Percentiles rank a stretch among this genome's conserved stretches.
phyloP scores from a whole-genome alignment of 164 flowering plant species.

The Paratinospora sagittata region DNA sequence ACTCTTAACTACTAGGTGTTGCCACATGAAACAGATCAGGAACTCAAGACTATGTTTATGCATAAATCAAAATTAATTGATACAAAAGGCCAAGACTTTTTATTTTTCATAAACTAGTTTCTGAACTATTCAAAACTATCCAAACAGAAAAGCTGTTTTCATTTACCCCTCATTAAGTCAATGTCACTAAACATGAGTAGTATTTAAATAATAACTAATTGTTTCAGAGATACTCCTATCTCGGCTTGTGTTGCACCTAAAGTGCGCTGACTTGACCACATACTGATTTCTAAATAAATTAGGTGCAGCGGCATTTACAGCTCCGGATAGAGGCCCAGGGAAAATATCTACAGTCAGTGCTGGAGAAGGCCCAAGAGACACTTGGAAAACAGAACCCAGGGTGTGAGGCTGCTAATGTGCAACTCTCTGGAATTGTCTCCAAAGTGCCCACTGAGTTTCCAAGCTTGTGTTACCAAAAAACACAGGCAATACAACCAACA shows the following conservation, averaged over 20 bases:
- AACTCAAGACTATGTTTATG: background rate
- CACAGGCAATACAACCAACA: conserved; percentile 39
- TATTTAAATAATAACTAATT: background rate
- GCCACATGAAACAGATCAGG: background rate
- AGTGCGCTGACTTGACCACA: background rate
- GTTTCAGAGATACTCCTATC: too few relatives aligned
- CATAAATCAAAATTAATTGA: background rate
- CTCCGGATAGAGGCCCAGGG: conserved; percentile 87
- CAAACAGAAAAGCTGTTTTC: background rate
- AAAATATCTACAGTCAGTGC: conserved; percentile 66
- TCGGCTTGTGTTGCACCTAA: background rate
- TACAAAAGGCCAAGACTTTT: background rate
- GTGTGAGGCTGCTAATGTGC: conserved; percentile 70
- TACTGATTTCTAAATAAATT: conserved; percentile 4
- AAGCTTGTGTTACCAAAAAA: conserved; percentile 41
- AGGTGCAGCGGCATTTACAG: conserved; percentile 84
- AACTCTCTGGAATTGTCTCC: conserved; percentile 65
- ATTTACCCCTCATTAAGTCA: background rate
- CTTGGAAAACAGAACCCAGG: conserved; percentile 69
- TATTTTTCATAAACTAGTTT: background rate
- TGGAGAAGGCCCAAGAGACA: conserved; percentile 84
- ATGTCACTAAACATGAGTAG: background rate
- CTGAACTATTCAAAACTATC: background rate
- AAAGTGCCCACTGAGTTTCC: conserved; percentile 55
- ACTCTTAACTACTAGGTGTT: background rate